These are phyloP conservation scores for Ophiostoma australiae DNA, from an alignment of 2,329 filamentous ascomycete species.

Conservation along the genomic window DNA sequence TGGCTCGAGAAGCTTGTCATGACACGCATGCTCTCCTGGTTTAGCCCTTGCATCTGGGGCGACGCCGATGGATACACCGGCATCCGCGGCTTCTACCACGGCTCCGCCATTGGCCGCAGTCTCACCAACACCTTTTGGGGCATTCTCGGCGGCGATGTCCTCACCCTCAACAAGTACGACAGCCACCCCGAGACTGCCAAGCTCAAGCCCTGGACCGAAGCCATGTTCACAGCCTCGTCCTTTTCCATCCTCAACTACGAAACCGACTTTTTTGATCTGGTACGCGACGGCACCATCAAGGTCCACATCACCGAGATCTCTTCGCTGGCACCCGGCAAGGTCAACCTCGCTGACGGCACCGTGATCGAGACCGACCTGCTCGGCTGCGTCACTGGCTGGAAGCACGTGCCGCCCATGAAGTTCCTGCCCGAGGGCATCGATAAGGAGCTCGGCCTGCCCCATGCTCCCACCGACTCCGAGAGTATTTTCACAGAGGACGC, in stretches of 20 bases:
- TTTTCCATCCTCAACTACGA: conserved; percentile 59
- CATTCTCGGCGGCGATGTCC: conserved; percentile 52
- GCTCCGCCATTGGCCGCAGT: conserved; percentile 51
- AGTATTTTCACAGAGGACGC: conserved; percentile 38
- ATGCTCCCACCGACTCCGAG: conserved; percentile 31
- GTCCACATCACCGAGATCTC: conserved; percentile 51
- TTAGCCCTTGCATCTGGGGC: conserved; percentile 71
- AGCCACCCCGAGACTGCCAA: conserved; percentile 49
- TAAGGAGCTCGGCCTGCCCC: conserved; percentile 47
- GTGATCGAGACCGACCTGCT: conserved; percentile 47
- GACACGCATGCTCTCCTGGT: conserved; percentile 65
- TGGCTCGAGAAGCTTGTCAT: conserved; percentile 64
- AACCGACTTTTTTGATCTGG: conserved; percentile 52
- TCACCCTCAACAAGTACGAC: conserved; percentile 51
- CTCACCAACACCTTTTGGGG: conserved; percentile 56
- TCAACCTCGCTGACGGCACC: conserved; percentile 49
- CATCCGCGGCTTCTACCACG: conserved; percentile 53
- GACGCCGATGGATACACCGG: conserved; percentile 54
- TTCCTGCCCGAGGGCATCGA: conserved; percentile 48
- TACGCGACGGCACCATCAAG: conserved; percentile 47
- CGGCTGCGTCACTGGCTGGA: conserved; percentile 57
- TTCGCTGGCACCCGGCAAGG: conserved; percentile 40
- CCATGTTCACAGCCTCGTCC: conserved; percentile 50
- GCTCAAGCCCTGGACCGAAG: conserved; percentile 48
- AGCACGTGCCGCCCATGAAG: conserved; percentile 47